These are phyloP conservation scores for Torulaspora pretoriensis DNA, from an alignment of 1,139 yeast genomes.

Conservation along the genomic window DNA sequence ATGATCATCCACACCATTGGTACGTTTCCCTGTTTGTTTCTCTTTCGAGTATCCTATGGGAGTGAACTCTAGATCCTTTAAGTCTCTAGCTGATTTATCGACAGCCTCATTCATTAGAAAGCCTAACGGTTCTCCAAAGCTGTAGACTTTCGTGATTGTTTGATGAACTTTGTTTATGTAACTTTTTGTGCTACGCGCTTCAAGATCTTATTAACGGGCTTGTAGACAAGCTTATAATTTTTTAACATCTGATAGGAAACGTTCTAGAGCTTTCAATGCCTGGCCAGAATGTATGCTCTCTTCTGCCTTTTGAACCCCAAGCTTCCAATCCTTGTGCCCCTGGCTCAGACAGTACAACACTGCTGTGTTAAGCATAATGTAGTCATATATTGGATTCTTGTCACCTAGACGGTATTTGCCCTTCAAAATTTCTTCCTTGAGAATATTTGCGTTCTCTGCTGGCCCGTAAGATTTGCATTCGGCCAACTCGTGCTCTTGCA, in stretches of 20 bases:
- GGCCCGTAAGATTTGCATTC: constrained; percentile 85
- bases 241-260: constrained; percentile 48
- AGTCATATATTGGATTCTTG: constrained; percentile 71
- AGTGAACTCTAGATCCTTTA: constrained; percentile 32
- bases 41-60: constrained; percentile 34
- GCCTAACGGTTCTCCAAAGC: background rate
- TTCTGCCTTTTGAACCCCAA: constrained; percentile 74
- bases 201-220: background rate
- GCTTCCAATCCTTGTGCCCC: constrained; percentile 58
- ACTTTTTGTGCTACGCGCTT: constrained; percentile 7
- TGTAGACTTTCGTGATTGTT: background rate
- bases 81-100: constrained; percentile 6
- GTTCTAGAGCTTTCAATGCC: constrained; percentile 57
- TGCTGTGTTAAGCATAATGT: constrained; percentile 80
- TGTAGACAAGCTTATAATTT: constrained; percentile 12
- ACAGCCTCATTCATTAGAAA: constrained; percentile 7
- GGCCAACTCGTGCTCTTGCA: constrained; percentile 65
- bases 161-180: constrained; percentile 1
- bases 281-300: constrained; percentile 60
- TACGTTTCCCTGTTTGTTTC: constrained; percentile 17
- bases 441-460: constrained; percentile 65
- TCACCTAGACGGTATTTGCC: constrained; percentile 47
- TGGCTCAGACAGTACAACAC: constrained; percentile 82
- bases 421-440: constrained; percentile 50
- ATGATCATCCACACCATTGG: constrained; percentile 11